Base-by-base conservation (phyloP, 179 eudicot species). In the Gypsophila paniculata region DNA sequence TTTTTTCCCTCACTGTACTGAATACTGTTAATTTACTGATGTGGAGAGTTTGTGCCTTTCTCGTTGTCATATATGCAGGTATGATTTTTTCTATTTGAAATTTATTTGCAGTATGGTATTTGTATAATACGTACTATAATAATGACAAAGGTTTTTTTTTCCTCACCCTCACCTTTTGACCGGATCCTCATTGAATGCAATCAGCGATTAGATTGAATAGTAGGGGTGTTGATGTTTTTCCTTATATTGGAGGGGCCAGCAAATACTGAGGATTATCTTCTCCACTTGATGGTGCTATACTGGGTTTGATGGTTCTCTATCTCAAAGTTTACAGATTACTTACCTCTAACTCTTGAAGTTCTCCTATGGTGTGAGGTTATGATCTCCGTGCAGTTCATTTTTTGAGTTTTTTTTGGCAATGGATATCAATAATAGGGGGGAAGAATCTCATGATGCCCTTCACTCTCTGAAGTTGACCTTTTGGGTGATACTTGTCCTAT, bases 361-460 rank as follows among this genome's bases (percentile, higher is more conserved):
- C 17, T 66, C 26, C 49, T 66, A 25, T 25, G 12, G 39, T 25
- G 58, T 49, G 42, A 61, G 65, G 42, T 61, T 60, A 29, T 60
- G n/a, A 29, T 61, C 42, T 61, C n/a, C 32, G 7, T 15, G 2
- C 29, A 39, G 19, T 61, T 7, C 32, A 32, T 29, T 61, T 14
- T 61, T 26, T 29, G 19, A 25, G 55, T 14, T 19, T 22, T 66
- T 66, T 49, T 17, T 48, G 34, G 66, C 36, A 48, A 8, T 15
- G 34, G 7, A 39, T 5, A 39, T 39, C 8, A 8, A 19, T 6
- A 46, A 48, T 48, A 6, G 38, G 14, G 57, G 15, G 14, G 70
- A 23, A 44, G 55, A 65, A 6, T 66, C 32, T 48, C 57, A 1
- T 48, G 36, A 48, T 48, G 38, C 70, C 39, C 48, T 46, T 48